Percentiles rank a stretch among this genome's conserved stretches.
phyloP scores from a whole-genome alignment of 2,329 filamentous ascomycete species.

The Alternaria triticimaculans region DNA sequence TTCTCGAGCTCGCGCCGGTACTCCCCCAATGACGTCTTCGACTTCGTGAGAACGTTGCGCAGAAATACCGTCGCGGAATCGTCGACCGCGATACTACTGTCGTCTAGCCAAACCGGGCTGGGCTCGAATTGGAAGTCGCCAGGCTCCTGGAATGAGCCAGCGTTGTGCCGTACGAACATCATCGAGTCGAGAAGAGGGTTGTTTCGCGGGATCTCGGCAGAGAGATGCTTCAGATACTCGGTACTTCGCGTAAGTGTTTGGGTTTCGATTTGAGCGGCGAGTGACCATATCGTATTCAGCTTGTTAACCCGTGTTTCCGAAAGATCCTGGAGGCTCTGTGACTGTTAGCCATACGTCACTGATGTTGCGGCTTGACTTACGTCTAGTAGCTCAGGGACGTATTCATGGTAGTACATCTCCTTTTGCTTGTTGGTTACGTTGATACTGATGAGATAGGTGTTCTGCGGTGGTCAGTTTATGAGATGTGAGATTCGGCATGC shows the following conservation, averaged over 20 bases:
- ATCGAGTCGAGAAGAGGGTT: slow-evolving; percentile 89
- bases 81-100: slow-evolving; percentile 83
- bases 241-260: slow-evolving; percentile 77
- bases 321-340: slow-evolving; percentile 81
- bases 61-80: slow-evolving; percentile 88
- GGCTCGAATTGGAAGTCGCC: slow-evolving; percentile 86
- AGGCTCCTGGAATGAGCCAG: slow-evolving; percentile 81
- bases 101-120: slow-evolving; percentile 96
- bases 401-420: slow-evolving; percentile 96
- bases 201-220: slow-evolving; percentile 85
- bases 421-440: slow-evolving; percentile 98
- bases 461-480: slow-evolving; percentile 56
- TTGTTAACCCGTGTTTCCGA: slow-evolving; percentile 86
- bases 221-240: slow-evolving; percentile 73
- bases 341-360: slow-evolving; percentile 7
- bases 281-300: slow-evolving; percentile 84
- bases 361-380: slow-evolving; percentile 54
- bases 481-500: background rate
- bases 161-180: slow-evolving; percentile 97
- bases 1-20: slow-evolving; percentile 83
- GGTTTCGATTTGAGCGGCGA: slow-evolving; percentile 81
- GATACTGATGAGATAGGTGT: slow-evolving; percentile 95
- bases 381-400: slow-evolving; percentile 91
- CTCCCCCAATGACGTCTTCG: slow-evolving; percentile 82
- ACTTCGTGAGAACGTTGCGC: slow-evolving; percentile 89